These are phyloP conservation scores for Carallia brachiata DNA, from an alignment of 345 rosid genomes.

Conservation along the genomic window DNA sequence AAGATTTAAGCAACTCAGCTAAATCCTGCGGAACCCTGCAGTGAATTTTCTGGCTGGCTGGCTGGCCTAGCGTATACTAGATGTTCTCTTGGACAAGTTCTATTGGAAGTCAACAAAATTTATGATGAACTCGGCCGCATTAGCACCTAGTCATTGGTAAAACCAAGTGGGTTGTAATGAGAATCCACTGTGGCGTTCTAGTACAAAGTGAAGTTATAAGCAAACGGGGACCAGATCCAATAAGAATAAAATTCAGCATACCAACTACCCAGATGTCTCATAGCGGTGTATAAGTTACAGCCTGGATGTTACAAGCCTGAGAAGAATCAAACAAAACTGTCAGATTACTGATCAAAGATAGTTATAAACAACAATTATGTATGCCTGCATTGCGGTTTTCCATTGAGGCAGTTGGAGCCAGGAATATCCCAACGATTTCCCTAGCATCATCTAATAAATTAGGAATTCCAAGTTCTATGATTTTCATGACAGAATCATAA, in stretches of 20 bases:
- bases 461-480: background rate
- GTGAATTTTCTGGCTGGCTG: too few relatives aligned
- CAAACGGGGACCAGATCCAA: background rate
- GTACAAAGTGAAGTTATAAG: background rate
- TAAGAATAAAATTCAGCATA: background rate
- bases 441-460: conserved; percentile 25
- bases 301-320: conserved; percentile 84
- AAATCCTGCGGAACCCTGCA: too few relatives aligned
- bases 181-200: background rate
- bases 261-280: conserved; percentile 68
- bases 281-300: conserved; percentile 68
- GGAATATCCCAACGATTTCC: conserved; percentile 85
- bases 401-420: conserved; percentile 85
- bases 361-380: background rate
- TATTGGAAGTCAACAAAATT: conserved; percentile 84
- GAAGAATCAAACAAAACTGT: conserved; percentile 1
- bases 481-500: conserved; percentile 33
- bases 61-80: conserved; percentile 11
- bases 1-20: too few relatives aligned
- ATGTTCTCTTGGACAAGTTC: conserved; percentile 76
- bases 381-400: conserved; percentile 85
- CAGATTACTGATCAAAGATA: background rate
- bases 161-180: background rate
- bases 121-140: conserved; percentile 74
- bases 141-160: conserved; percentile 46